phyloP scores from a whole-genome alignment of 176 grass and related monocot genomes.

The Lolium perenne region DNA sequence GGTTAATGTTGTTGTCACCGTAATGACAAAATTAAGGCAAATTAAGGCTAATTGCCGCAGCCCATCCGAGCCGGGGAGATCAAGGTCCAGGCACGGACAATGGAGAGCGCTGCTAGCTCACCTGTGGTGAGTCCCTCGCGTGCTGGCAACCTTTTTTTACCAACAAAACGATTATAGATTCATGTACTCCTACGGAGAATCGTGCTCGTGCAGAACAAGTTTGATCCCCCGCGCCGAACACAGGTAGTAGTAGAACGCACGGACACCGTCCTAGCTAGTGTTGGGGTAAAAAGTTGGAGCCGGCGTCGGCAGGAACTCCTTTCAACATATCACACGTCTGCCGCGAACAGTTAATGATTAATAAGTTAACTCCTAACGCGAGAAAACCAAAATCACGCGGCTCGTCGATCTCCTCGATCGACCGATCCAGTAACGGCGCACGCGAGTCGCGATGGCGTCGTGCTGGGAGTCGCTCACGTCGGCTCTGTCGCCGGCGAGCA shows the following conservation, averaged over 20 bases:
- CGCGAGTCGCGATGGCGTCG: not conserved
- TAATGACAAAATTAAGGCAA: no score
- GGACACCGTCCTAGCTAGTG: not conserved
- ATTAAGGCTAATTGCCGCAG: no score
- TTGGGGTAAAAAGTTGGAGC: not conserved
- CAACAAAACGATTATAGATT: no score
- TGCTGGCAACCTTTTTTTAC: no score
- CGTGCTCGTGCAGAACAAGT: not conserved
- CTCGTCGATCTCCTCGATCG: not conserved
- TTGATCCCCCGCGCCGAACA: not conserved
- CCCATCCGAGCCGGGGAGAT: no score
- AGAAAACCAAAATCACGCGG: not conserved
- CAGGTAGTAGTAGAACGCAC: not conserved
- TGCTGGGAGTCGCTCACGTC: conserved; percentile 17
- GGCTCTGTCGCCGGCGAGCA: not conserved
- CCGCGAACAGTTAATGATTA: not conserved
- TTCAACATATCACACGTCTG: not conserved
- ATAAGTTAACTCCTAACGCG: not conserved
- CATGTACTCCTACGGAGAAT: not conserved
- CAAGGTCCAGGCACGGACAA: no score
- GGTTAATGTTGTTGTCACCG: no score
- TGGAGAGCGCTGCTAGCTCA: no score
- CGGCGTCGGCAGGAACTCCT: not conserved
- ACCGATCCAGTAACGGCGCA: not conserved
- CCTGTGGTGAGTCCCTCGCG: no score